Base-by-base conservation (phyloP, 1,284 basidiomycete genomes). In the Fistulinella cinereoalba region DNA sequence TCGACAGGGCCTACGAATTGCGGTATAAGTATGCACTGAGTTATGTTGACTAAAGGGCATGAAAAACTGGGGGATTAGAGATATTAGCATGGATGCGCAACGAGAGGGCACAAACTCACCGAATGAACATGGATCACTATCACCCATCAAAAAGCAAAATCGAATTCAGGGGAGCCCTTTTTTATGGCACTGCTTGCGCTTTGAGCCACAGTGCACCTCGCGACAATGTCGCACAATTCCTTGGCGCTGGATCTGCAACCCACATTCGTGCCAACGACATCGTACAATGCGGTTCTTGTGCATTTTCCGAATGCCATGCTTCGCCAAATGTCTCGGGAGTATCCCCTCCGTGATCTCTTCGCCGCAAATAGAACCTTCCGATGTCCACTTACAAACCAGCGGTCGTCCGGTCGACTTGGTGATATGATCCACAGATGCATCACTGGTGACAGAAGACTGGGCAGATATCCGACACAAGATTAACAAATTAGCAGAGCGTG, bases 221-320 rank as follows among this genome's bases (percentile, higher is more conserved):
- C 48, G 47, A 1, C 24, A 16, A 19, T 58, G 51, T 0, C 59
- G 44, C 4, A 22, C 1, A 1, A 66, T 33, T 1, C 48, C 27
- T 3, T 44, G 23, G 6, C 59, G 39, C 23, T 46, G 50, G n/a
- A 57, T n/a, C 2, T 0, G 0, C 3, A 1, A 6, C 3, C 18
- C 24, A 6, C 61, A 63, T 4, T 2, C 48, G 0, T 0, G 12
- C 63, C 61, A 59, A 5, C 10, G 9, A 28, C 62, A 64, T 3
- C 19, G 18, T 3, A 41, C 33, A 5, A 3, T 0, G 6, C 1
- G 0, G 13, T 37, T 11, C 29, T 28, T 56, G 3, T 4, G 23
- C 43, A 62, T 46, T 0, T 16, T 6, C 1, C 7, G 25, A 12
- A 61, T 47, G 1, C 57, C 51, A n/a, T 62, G 59, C 0, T 23